A percentile compares a stretch with the other conserved stretches of the same genome.
Evolutionary conservation across 2,329 filamentous ascomycete species (phyloP).

Genomic region (Zymoseptoria tritici): DNA sequence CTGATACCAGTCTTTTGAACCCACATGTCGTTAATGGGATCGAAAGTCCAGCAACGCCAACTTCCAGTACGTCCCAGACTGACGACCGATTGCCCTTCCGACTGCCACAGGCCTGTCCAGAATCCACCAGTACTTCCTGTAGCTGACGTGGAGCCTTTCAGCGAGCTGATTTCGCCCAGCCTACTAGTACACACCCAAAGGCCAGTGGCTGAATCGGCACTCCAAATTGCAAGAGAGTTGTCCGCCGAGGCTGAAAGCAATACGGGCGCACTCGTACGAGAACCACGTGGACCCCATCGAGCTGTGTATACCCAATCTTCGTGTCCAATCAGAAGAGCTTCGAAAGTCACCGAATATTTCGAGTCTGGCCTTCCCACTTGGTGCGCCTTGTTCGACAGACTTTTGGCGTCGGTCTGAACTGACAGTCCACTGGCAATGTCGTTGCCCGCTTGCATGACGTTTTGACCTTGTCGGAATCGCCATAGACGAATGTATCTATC

Average conservation of each 20-base stretch:
- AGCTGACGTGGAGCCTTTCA: slow-evolving; percentile 92
- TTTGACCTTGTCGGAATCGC: slow-evolving; percentile 68
- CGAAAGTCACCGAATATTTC: slow-evolving; percentile 80
- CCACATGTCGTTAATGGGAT: slow-evolving; percentile 60
- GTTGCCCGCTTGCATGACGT: background rate
- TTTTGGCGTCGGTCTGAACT: slow-evolving; percentile 33
- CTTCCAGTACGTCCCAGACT: slow-evolving; percentile 86
- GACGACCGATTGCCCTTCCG: slow-evolving; percentile 64
- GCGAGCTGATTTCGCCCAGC: slow-evolving; percentile 85
- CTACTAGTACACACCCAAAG: slow-evolving; percentile 84
- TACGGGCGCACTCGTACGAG: slow-evolving; percentile 35
- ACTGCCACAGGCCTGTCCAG: slow-evolving; percentile 91
- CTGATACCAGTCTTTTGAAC: slow-evolving; percentile 66
- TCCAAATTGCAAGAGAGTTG: slow-evolving; percentile 91
- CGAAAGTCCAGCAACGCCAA: slow-evolving; percentile 78
- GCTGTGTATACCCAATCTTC: slow-evolving; percentile 98
- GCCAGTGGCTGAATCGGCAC: slow-evolving; percentile 71
- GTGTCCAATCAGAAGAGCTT: slow-evolving; percentile 86
- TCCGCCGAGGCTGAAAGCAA: slow-evolving; percentile 86
- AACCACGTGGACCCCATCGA: slow-evolving; percentile 55
- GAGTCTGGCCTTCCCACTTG: slow-evolving; percentile 54
- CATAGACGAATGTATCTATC: slow-evolving; percentile 96
- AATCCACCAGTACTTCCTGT: slow-evolving; percentile 94
- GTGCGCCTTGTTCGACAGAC: slow-evolving; percentile 84
- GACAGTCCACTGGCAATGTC: background rate